Evolutionary conservation across 768 basidiomycete genomes (phyloP).

Genomic region (Boletus pseudopeckii): DNA sequence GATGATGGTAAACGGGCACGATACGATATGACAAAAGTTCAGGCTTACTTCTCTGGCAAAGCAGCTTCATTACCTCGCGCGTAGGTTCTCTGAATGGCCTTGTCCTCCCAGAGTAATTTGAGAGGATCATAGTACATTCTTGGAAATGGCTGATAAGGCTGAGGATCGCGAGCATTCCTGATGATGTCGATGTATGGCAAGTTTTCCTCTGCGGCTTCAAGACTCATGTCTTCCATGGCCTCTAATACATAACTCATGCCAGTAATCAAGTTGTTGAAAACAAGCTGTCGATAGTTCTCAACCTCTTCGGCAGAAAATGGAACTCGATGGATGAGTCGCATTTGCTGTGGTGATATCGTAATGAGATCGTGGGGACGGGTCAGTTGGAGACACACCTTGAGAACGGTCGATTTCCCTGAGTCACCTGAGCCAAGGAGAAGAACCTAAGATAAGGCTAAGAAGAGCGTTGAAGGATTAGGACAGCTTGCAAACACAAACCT

Average conservation of each 20-base stretch:
- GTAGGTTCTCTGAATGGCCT: constrained; percentile 71
- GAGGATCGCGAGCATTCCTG: constrained; percentile 64
- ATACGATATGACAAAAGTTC: background rate
- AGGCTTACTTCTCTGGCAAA: constrained; percentile 81
- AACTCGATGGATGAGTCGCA: constrained; percentile 90
- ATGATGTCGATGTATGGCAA: constrained; percentile 56
- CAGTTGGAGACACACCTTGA: constrained; percentile 56
- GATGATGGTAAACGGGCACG: background rate
- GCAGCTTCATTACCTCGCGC: constrained; percentile 86
- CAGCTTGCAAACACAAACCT: constrained; percentile 43
- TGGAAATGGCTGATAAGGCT: constrained; percentile 82
- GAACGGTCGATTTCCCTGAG: constrained; percentile 88
- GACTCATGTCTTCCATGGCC: constrained; percentile 85
- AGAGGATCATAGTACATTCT: constrained; percentile 62
- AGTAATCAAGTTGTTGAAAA: constrained; percentile 87
- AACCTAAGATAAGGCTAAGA: constrained; percentile 44
- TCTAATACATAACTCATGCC: constrained; percentile 83
- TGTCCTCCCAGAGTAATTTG: constrained; percentile 71
- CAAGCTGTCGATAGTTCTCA: constrained; percentile 86
- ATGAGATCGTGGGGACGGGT: background rate
- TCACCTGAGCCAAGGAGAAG: constrained; percentile 91
- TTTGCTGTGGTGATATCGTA: constrained; percentile 58
- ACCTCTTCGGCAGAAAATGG: constrained; percentile 81
- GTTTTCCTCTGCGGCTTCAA: constrained; percentile 66
- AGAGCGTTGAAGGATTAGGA: background rate